Evolutionary conservation across 495 filamentous ascomycete genomes (phyloP), one percentile per base, ranked within the genome.

Genomic region (Penicillium bovifimosum): DNA sequence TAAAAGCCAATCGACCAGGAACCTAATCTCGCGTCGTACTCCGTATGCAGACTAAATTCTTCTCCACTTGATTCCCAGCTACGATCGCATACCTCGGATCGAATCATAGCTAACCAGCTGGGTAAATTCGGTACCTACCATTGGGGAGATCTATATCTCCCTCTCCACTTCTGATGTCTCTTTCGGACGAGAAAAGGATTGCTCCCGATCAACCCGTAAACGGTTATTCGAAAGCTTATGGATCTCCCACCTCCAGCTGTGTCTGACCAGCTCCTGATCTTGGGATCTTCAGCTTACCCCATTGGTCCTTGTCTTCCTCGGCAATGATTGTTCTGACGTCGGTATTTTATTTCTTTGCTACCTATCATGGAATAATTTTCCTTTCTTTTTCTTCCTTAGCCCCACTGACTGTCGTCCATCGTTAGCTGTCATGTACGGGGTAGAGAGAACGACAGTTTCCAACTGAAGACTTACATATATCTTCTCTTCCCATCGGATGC

Each of bases 1-100:
- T 31, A 47, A 33, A 46, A 43, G 9, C 29, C 43, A 39, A 59
- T 64, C 41, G 50, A 26, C 41, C 52, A 55, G 53, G 45, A 64
- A 64, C 62, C 29, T 60, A 64, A 64, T 64, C 62, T 59, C 56
- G n/a, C n/a, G n/a, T n/a, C n/a, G n/a, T n/a, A n/a, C n/a, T n/a
- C n/a, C n/a, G 18, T 18, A 11, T 40, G 50, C 34, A 33, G 33
- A 20, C 31, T 26, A 50, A 41, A 11, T 32, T 34, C 43, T 38
- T 48, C 56, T 57, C 53, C 33, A 7, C 14, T 10, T 7, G 38
- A n/a, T 44, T 13, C n/a, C 24, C 45, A 42, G 45, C 45, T 54
- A 31, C 16, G 38, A 18, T 16, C 0, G 1, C 11, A 34, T 13
- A 34, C 9, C 27, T 10, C 14, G 2, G 20, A 24, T 24, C 20